phyloP scores from a whole-genome alignment of 2,329 filamentous ascomycete genomes.

The Fusarium dlaminii region DNA sequence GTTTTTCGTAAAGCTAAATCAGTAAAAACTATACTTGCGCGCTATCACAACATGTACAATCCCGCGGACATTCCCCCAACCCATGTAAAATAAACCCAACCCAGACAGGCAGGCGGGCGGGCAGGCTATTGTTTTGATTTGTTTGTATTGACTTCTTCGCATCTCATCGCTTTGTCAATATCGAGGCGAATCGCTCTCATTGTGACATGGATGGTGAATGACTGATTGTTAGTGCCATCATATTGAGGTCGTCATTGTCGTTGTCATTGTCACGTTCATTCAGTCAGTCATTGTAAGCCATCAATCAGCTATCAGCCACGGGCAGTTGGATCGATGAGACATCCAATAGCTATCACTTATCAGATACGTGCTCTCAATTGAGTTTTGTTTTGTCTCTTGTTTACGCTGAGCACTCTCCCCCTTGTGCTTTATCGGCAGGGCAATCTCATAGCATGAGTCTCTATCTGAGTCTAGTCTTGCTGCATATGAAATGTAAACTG shows the following conservation, averaged over 20 bases:
- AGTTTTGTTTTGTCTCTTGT: conserved; percentile 25
- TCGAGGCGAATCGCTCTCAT: conserved; percentile 13
- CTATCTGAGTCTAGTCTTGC: conserved; percentile 10
- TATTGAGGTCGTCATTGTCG: conserved; percentile 7
- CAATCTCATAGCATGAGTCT: conserved; percentile 12
- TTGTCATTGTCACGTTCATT: background rate
- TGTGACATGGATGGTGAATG: conserved; percentile 20
- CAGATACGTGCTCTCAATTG: conserved; percentile 8
- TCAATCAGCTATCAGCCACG: conserved; percentile 34
- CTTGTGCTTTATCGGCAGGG: conserved; percentile 8
- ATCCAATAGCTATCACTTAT: conserved; percentile 8
- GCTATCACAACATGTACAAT: background rate
- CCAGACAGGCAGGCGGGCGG: background rate
- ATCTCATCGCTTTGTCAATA: conserved; percentile 18
- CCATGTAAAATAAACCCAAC: conserved; percentile 3
- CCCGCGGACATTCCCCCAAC: conserved; percentile 27
- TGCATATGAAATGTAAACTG: background rate
- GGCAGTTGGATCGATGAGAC: conserved; percentile 3
- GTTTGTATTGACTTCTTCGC: background rate
- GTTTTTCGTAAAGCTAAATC: conserved; percentile 7
- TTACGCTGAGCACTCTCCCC: conserved; percentile 10
- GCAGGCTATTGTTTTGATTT: conserved; percentile 20
- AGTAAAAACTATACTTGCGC: conserved; percentile 1
- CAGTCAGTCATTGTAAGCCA: conserved; percentile 6
- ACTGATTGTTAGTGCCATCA: background rate